Conservation (phyloP, 176 grass and related monocot genomes). For the Alopecurus myosuroides region DNA sequence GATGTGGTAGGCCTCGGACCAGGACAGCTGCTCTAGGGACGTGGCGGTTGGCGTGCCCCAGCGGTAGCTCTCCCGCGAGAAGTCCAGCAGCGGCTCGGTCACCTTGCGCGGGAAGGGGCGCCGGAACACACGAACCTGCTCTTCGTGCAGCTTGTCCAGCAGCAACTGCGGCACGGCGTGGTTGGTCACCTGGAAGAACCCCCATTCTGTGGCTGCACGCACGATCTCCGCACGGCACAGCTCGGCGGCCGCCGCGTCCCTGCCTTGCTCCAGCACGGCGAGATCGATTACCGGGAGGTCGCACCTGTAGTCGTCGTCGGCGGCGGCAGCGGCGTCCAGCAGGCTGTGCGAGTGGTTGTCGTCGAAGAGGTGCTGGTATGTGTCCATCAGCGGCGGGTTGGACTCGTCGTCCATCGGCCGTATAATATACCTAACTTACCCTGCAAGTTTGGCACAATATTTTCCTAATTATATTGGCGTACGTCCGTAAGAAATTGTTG, state of each 20-base stretch:
- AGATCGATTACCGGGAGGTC: slow-evolving; percentile 48
- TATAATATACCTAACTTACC: not conserved
- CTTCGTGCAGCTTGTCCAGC: slow-evolving; percentile 27
- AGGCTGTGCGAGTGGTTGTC: not conserved
- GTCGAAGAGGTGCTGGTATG: slow-evolving; percentile 53
- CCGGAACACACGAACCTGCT: slow-evolving; percentile 14
- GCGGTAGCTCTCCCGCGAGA: slow-evolving; percentile 59
- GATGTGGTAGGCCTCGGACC: slow-evolving; percentile 94
- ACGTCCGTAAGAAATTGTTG: not conserved
- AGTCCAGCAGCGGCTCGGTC: slow-evolving; percentile 31
- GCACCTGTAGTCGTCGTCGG: not conserved
- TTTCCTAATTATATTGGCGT: not conserved
- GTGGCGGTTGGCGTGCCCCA: slow-evolving; percentile 69
- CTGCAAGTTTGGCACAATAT: not conserved
- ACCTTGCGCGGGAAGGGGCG: slow-evolving; percentile 32
- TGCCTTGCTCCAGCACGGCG: not conserved
- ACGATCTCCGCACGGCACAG: slow-evolving; percentile 44
- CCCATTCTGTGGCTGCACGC: slow-evolving; percentile 63
- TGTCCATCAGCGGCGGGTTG: slow-evolving; percentile 52
- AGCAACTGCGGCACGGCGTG: slow-evolving; percentile 49
- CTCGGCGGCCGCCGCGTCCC: not conserved
- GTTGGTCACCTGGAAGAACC: slow-evolving; percentile 79
- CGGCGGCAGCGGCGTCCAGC: not conserved
- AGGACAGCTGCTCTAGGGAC: slow-evolving; percentile 56
- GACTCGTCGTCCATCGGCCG: slow-evolving; percentile 3